These are phyloP conservation scores for Termitomyces sp. DNA, from an alignment of 768 basidiomycete species.

Conservation along the genomic window DNA sequence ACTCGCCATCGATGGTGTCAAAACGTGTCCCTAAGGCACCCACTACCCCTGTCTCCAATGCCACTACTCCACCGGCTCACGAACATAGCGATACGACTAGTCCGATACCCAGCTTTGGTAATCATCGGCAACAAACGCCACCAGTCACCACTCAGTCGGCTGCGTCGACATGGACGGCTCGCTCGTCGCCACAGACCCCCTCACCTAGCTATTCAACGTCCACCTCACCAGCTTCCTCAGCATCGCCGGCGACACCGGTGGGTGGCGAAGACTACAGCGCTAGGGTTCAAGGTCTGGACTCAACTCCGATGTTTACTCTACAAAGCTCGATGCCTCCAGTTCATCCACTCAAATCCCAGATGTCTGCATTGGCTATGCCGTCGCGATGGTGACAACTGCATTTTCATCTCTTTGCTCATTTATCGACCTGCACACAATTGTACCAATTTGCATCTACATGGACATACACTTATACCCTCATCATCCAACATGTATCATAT, in stretches of 20 bases:
- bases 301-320: slow-evolving; percentile 34
- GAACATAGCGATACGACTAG: slow-evolving; percentile 39
- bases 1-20: slow-evolving; percentile 56
- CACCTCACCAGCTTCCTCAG: slow-evolving; percentile 57
- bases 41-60: slow-evolving; percentile 29
- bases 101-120: slow-evolving; percentile 43
- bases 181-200: slow-evolving; percentile 50
- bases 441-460: slow-evolving; percentile 11
- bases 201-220: slow-evolving; percentile 47
- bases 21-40: slow-evolving; percentile 49
- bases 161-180: slow-evolving; percentile 23
- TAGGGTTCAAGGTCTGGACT: slow-evolving; percentile 40
- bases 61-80: slow-evolving; percentile 32
- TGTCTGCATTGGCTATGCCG: slow-evolving; percentile 61
- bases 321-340: slow-evolving; percentile 24
- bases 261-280: slow-evolving; percentile 46
- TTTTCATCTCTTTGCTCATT: slow-evolving; percentile 16
- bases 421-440: slow-evolving; percentile 12
- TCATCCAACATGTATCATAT: slow-evolving; percentile 6
- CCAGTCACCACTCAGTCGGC: slow-evolving; percentile 24
- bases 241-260: slow-evolving; percentile 55
- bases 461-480: slow-evolving; percentile 11
- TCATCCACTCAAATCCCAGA: slow-evolving; percentile 51
- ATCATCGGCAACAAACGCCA: slow-evolving; percentile 28
- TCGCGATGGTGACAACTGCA: slow-evolving; percentile 50